phyloP scores from a whole-genome alignment of 352 stramenopile species.

The Phytophthora kernoviae region DNA sequence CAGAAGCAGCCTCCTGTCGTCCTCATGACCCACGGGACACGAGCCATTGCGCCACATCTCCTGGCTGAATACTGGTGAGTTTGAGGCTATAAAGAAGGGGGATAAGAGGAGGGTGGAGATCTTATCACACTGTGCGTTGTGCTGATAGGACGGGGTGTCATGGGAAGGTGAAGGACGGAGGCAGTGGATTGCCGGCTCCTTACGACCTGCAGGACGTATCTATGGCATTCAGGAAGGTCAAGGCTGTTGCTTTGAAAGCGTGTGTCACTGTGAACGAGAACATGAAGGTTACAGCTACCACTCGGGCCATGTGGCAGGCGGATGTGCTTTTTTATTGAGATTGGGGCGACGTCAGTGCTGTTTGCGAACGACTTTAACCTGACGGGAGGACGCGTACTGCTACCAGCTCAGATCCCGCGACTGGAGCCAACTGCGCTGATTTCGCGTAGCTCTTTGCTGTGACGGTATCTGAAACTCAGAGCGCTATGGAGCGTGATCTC shows the following conservation, averaged over 20 bases:
- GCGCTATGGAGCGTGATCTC: slow-evolving; percentile 80
- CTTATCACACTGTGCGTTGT: background rate
- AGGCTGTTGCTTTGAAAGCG: slow-evolving; percentile 56
- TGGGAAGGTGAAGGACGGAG: slow-evolving; percentile 45
- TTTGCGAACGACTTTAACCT: slow-evolving; percentile 86
- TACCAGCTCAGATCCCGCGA: slow-evolving; percentile 71
- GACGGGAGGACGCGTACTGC: slow-evolving; percentile 66
- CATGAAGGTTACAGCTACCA: slow-evolving; percentile 83
- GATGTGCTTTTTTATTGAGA: slow-evolving; percentile 81
- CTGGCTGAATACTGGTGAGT: slow-evolving; percentile 76
- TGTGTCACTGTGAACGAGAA: slow-evolving; percentile 63
- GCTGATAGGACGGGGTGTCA: slow-evolving; percentile 45
- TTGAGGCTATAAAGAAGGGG: background rate
- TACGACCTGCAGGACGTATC: slow-evolving; percentile 72
- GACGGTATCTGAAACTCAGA: slow-evolving; percentile 83
- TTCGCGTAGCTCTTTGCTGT: slow-evolving; percentile 79
- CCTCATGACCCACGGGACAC: slow-evolving; percentile 79
- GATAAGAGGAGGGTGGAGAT: background rate
- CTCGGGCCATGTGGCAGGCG: slow-evolving; percentile 75
- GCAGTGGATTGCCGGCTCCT: slow-evolving; percentile 48
- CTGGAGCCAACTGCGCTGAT: slow-evolving; percentile 65
- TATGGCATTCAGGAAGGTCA: slow-evolving; percentile 55
- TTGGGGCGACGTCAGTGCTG: slow-evolving; percentile 71
- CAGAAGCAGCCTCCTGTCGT: slow-evolving; percentile 47
- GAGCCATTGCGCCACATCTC: slow-evolving; percentile 71